Evolutionary conservation across 257 asterid species (phyloP).

Genomic region (Fraxinus anomala): DNA sequence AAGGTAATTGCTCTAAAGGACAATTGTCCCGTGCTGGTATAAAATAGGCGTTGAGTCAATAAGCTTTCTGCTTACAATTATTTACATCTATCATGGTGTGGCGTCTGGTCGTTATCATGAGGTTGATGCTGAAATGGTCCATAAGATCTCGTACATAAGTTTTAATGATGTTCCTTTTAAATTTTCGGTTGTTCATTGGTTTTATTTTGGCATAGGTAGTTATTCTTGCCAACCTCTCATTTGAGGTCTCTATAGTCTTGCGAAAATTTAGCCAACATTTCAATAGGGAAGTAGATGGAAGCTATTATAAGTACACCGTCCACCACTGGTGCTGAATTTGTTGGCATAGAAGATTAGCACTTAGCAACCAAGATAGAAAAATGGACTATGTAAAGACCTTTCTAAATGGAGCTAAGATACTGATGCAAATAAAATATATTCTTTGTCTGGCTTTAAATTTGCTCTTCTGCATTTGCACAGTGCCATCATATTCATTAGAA

Average conservation of each 20-base stretch:
- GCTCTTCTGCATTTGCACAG: conserved; percentile 19
- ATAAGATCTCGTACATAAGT: not conserved
- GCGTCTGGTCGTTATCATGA: not conserved
- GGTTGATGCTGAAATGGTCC: not conserved
- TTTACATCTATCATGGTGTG: not conserved
- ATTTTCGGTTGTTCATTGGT: not conserved
- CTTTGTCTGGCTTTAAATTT: conserved; percentile 8
- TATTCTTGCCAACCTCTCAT: not conserved
- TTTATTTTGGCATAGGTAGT: not conserved
- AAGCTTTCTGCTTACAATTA: not conserved
- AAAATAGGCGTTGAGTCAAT: not conserved
- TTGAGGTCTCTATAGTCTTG: not conserved
- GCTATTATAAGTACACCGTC: not conserved
- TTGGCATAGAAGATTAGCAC: conserved; percentile 2
- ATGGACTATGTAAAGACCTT: not conserved
- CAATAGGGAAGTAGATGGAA: conserved; percentile 12
- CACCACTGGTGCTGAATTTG: conserved; percentile 10
- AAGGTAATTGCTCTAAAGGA: not conserved
- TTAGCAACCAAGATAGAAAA: not conserved
- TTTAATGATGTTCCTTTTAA: not conserved
- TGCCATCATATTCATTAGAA: conserved; percentile 13
- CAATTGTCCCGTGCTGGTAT: not conserved
- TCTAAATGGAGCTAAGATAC: conserved; percentile 13
- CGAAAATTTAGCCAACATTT: conserved; percentile 12
- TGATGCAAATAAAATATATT: not conserved